These are phyloP conservation scores for Chlorencoelia australis DNA, from an alignment of 2,329 filamentous ascomycete species.

Conservation along the genomic window DNA sequence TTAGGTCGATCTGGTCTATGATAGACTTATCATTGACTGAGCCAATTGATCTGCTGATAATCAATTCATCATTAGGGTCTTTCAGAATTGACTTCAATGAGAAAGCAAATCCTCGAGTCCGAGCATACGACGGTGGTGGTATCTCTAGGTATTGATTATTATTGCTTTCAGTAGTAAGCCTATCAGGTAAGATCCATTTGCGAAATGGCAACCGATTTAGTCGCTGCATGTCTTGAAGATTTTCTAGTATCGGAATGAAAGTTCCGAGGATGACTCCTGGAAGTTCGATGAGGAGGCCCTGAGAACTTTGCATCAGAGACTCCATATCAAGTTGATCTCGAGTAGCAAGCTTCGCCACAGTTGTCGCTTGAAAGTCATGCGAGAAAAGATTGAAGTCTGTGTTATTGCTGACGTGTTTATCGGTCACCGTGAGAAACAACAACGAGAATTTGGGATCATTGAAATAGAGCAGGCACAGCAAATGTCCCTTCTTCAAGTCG, in stretches of 20 bases:
- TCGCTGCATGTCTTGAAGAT: conserved; percentile 4
- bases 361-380: not conserved
- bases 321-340: not conserved
- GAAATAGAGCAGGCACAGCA: conserved; percentile 35
- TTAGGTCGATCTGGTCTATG: conserved; percentile 13
- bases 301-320: not conserved
- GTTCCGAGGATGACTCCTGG: conserved; percentile 2
- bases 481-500: conserved; percentile 35
- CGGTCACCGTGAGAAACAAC: not conserved
- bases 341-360: not conserved
- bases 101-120: conserved; percentile 7
- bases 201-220: not conserved
- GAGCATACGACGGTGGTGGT: conserved; percentile 16
- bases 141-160: conserved; percentile 7
- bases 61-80: conserved; percentile 10
- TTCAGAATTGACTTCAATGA: conserved; percentile 12
- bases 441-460: conserved; percentile 21
- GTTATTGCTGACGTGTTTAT: not conserved
- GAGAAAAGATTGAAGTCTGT: not conserved
- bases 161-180: not conserved
- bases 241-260: conserved; percentile 1
- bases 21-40: conserved; percentile 7
- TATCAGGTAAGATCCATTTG: conserved; percentile 3
- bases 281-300: conserved; percentile 1
- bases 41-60: not conserved